Percentiles rank a stretch among this genome's conserved stretches.
These are phyloP conservation scores for Nelumbo lutea DNA, from an alignment of 164 flowering plant genomes.

Conservation along the genomic window DNA sequence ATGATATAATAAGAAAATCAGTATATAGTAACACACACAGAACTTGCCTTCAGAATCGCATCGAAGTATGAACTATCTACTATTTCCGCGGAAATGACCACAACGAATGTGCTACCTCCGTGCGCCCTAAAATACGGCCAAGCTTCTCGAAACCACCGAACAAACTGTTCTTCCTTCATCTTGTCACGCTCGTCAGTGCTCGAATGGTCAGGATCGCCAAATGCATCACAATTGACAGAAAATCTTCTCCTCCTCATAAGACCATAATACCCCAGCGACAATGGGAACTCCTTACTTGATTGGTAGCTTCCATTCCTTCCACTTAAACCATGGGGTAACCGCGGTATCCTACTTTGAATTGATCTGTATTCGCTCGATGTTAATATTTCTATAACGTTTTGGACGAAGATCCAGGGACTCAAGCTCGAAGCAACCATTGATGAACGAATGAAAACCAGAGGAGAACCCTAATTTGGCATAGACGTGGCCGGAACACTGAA, in stretches of 20 bases:
- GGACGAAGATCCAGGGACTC: conserved; percentile 1
- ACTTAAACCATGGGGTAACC: neutral
- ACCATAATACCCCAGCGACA: neutral
- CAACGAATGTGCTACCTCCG: conserved; percentile 64
- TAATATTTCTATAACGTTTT: neutral
- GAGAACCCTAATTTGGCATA: neutral
- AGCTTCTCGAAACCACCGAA: conserved; percentile 42
- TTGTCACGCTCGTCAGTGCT: conserved; percentile 4
- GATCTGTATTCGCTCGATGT: neutral
- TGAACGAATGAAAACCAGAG: neutral
- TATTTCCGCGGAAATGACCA: conserved; percentile 51
- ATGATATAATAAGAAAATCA: neutral
- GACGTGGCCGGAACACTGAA: neutral
- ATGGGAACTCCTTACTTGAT: neutral
- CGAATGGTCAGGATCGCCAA: conserved; percentile 1
- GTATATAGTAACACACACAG: neutral
- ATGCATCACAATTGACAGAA: neutral
- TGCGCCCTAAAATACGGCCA: conserved; percentile 55
- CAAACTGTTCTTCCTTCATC: conserved; percentile 17
- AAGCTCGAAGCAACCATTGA: conserved; percentile 15
- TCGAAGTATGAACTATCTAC: conserved; percentile 36
- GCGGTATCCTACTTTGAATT: neutral
- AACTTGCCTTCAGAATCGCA: conserved; percentile 54
- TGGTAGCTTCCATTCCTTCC: neutral
- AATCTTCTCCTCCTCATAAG: neutral